Evolutionary conservation across 441 rosid genomes (phyloP).

Genomic region (Populus hybrid): DNA sequence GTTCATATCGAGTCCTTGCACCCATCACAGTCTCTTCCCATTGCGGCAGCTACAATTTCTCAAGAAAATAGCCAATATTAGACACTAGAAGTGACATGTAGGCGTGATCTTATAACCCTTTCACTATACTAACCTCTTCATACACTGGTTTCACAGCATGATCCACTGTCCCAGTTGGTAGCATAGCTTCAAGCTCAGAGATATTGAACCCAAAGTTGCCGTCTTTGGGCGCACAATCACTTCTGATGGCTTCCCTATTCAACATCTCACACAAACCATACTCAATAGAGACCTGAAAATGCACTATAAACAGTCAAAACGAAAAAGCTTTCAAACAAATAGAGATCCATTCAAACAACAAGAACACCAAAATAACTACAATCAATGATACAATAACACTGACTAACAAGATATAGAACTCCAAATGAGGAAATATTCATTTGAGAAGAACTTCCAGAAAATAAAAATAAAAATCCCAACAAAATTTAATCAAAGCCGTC

Average conservation of each 20-base stretch:
- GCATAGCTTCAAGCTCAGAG: constrained; percentile 60
- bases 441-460: background rate
- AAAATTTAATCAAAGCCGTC: background rate
- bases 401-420: background rate
- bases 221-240: constrained; percentile 56
- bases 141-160: constrained; percentile 43
- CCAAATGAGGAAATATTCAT: background rate
- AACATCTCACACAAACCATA: too few species aligned
- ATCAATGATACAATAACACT: background rate
- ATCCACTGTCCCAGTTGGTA: constrained; percentile 81
- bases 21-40: too few species aligned
- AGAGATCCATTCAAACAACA: background rate
- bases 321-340: background rate
- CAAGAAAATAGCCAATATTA: constrained; percentile 1
- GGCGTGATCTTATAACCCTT: background rate
- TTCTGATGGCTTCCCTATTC: constrained; percentile 44
- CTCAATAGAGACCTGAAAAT: constrained; percentile 62
- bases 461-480: background rate
- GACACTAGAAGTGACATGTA: constrained; percentile 1
- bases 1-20: too few species aligned
- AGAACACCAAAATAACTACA: background rate
- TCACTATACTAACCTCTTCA: constrained; percentile 43
- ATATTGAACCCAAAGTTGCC: constrained; percentile 57
- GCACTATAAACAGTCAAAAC: background rate
- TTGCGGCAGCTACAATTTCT: constrained; percentile 53